Evolutionary conservation across 768 basidiomycete genomes (phyloP).

Genomic region (Pleurotus sapidus): DNA sequence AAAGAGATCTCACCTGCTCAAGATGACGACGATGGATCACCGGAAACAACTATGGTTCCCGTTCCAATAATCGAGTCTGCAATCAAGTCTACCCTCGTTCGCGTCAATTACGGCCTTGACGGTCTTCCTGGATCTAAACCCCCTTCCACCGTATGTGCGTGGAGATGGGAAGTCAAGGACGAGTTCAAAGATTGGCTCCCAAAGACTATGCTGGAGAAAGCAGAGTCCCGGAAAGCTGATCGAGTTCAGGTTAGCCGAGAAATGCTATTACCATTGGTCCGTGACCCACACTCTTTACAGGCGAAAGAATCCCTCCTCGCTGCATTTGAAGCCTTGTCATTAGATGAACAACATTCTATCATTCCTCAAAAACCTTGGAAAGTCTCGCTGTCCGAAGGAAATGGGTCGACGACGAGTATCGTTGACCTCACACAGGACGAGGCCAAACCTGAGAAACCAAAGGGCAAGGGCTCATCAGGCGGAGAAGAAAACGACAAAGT

Average conservation of each 20-base stretch:
- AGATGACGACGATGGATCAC: slow-evolving; percentile 47
- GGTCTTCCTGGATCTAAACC: slow-evolving; percentile 41
- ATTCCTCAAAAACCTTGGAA: slow-evolving; percentile 46
- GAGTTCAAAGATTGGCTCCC: slow-evolving; percentile 61
- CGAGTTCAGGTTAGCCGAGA: slow-evolving; percentile 52
- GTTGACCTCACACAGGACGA: slow-evolving; percentile 19
- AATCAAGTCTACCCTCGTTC: slow-evolving; percentile 59
- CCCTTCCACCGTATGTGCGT: slow-evolving; percentile 66
- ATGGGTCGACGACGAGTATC: slow-evolving; percentile 19
- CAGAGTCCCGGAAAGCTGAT: slow-evolving; percentile 58
- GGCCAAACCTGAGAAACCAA: slow-evolving; percentile 26
- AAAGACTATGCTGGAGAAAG: slow-evolving; percentile 60
- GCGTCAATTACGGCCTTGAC: slow-evolving; percentile 83
- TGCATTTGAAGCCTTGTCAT: slow-evolving; percentile 55
- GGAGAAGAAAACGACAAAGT: slow-evolving; percentile 41
- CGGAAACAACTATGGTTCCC: slow-evolving; percentile 38
- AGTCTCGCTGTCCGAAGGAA: slow-evolving; percentile 32
- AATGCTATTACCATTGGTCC: neutral
- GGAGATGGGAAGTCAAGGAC: slow-evolving; percentile 85
- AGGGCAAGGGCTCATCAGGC: slow-evolving; percentile 28
- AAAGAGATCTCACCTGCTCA: slow-evolving; percentile 63
- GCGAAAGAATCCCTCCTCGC: slow-evolving; percentile 53
- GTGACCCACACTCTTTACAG: slow-evolving; percentile 30
- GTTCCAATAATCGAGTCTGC: slow-evolving; percentile 60
- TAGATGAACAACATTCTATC: slow-evolving; percentile 53